phyloP scores from a whole-genome alignment of 2,329 filamentous ascomycete species.

The Coniochaeta prunicola region DNA sequence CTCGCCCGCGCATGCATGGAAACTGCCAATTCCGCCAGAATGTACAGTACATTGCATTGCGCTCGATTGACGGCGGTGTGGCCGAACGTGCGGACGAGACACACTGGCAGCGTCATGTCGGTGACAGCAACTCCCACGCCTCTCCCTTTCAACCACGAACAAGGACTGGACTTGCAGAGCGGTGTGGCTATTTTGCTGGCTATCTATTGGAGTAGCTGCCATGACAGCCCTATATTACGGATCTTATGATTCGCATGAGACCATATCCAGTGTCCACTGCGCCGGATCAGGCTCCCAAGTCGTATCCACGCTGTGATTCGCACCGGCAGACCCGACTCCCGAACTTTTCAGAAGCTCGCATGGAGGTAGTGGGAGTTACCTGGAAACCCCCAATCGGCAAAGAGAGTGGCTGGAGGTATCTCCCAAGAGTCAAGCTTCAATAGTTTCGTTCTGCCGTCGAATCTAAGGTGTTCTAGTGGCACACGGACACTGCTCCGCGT shows the following conservation, averaged over 20 bases:
- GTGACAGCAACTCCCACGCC: background rate
- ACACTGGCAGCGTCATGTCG: background rate
- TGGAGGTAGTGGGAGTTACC: background rate
- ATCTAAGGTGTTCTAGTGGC: background rate
- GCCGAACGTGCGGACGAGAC: background rate
- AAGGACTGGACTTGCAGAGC: background rate
- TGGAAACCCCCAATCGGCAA: background rate
- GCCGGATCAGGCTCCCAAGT: background rate
- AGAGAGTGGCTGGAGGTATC: background rate
- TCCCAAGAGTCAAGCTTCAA: background rate
- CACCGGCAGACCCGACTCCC: background rate
- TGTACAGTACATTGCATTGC: background rate
- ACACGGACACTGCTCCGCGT: background rate
- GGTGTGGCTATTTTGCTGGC: background rate
- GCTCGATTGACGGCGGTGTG: background rate
- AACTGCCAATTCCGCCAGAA: background rate
- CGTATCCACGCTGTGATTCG: background rate
- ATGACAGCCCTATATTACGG: background rate
- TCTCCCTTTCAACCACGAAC: background rate
- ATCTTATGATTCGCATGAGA: background rate
- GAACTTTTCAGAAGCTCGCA: background rate
- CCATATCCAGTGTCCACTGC: background rate
- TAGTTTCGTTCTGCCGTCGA: background rate
- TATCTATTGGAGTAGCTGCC: background rate
- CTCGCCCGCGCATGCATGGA: background rate